Conservation (phyloP, 2,329 filamentous ascomycete species). For the Metarhizium humberi region DNA sequence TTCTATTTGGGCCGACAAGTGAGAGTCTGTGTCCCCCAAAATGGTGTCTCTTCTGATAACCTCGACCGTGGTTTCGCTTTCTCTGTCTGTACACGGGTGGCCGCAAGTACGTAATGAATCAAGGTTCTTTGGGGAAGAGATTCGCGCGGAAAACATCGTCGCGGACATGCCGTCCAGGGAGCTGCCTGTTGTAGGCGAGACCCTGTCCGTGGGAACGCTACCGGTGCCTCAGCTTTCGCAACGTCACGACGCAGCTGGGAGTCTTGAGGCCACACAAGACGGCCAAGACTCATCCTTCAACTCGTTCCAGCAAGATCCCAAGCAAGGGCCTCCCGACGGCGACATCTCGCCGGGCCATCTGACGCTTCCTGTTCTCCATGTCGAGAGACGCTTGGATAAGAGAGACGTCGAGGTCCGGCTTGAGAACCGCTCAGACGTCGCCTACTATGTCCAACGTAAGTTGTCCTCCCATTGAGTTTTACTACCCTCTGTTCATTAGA, state of each 20-base stretch:
- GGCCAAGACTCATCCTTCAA: neutral
- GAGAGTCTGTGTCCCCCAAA: neutral
- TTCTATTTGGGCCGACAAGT: neutral
- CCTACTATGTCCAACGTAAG: constrained; percentile 42
- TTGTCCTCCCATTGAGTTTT: neutral
- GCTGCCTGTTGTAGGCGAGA: neutral
- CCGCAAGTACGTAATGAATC: constrained; percentile 7
- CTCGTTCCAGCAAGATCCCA: neutral
- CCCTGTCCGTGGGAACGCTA: constrained; percentile 4
- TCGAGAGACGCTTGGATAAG: constrained; percentile 24
- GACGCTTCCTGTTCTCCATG: constrained; percentile 21
- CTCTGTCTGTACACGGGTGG: constrained; percentile 6
- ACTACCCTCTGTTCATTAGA: neutral
- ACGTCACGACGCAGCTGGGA: neutral
- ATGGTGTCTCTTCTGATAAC: neutral
- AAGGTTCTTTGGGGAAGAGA: constrained; percentile 3
- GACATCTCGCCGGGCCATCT: constrained; percentile 11
- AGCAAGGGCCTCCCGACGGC: constrained; percentile 1
- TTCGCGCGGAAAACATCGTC: neutral
- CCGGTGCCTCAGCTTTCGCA: constrained; percentile 5
- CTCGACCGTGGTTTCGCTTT: constrained; percentile 4
- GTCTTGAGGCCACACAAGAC: neutral
- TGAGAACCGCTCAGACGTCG: constrained; percentile 42
- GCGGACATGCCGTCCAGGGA: neutral
- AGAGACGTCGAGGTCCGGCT: constrained; percentile 35